Evolutionary conservation across 768 basidiomycete species (phyloP), one percentile per base, ranked within the genome.

Genomic region (Boletus speciosus): DNA sequence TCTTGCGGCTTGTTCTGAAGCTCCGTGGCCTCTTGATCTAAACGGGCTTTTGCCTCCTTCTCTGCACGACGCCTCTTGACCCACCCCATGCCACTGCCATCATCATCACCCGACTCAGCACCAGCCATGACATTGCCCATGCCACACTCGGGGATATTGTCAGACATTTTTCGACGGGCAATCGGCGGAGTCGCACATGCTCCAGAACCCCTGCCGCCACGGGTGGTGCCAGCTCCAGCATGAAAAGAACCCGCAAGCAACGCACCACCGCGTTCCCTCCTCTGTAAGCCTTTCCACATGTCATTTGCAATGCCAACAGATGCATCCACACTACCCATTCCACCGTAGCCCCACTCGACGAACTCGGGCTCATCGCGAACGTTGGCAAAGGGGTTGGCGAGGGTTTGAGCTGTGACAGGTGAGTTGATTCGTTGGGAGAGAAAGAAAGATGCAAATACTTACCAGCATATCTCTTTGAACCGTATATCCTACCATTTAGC

Each of bases 281-380:
- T 52, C 36, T 71, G 66, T 1, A 71, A 4, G 0, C 62, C 66
- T 31, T 56, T 66, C 64, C 67, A 69, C 45, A 64, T 60, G 23
- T 68, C 66, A 32, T 64, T 68, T 19, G 62, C 69, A 31, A 66
- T 56, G 10, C 61, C 70, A 5, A 48, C 61, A 15, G 68, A 64
- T 23, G 62, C 64, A 3, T 64, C 47, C 1, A 77, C 76, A 35
- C 79, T 80, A 27, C 92, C 92, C 86, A 93, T 86, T 3, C 89
- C 89, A 32, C 89, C 89, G 54, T 88, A 90, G 0, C 93, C 93
- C 93, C 93, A 95, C 69, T 95, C 93, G 15, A 93, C 90, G 61
- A 95, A 95, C 65, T 87, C 87, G 32, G 88, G 87, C 0, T 84
- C 81, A 29, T 84, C 83, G 5, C 77, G 76, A 14, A 76, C 83